Evolutionary conservation across 2,329 filamentous ascomycete species (phyloP), one percentile per base, ranked within the genome.

Genomic region (Raffaelea ambrosiae): DNA sequence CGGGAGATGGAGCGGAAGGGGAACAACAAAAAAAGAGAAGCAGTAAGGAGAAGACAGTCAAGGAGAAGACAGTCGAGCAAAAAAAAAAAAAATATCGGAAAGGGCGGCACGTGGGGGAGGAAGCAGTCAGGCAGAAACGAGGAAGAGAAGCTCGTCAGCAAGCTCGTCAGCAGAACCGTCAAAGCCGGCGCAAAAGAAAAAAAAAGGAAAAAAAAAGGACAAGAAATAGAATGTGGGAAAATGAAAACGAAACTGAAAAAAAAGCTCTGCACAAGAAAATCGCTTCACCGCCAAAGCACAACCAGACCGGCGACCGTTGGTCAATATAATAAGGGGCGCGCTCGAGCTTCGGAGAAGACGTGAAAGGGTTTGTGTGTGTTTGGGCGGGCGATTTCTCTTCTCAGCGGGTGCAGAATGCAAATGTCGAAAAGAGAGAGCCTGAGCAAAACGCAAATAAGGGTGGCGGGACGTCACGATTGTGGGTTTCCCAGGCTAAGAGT

Each of bases 381-480:
- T n/a, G n/a, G n/a, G n/a, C n/a, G n/a, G n/a, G n/a, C n/a, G n/a
- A n/a, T n/a, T n/a, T n/a, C n/a, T n/a, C n/a, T n/a, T n/a, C n/a
- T n/a, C n/a, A n/a, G n/a, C n/a, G n/a, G n/a, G n/a, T n/a, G 40
- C 40, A 22, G 38, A 18, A 19, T 13, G 38, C 16, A 29, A 35
- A 10, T 22, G 33, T 36, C n/a, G 19, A 23, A 40, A 46, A 14
- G 18, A 21, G 31, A 46, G 16, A 22, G 36, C 18, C 22, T 22
- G 41, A 31, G 41, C 18, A 3, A 22, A 19, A 19, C 20, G 22
- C 22, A 43, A 43, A 31, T 43, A 45, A 29, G 33, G 35, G 31
- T 19, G 43, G 14, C 23, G 35, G 36, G 31, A 47, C 45, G 45
- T 47, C 39, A 47, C 45, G 40, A 47, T 39, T 38, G 40, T 43